Evolutionary conservation across 768 basidiomycete species (phyloP).

Genomic region (Grammothele lineata): DNA sequence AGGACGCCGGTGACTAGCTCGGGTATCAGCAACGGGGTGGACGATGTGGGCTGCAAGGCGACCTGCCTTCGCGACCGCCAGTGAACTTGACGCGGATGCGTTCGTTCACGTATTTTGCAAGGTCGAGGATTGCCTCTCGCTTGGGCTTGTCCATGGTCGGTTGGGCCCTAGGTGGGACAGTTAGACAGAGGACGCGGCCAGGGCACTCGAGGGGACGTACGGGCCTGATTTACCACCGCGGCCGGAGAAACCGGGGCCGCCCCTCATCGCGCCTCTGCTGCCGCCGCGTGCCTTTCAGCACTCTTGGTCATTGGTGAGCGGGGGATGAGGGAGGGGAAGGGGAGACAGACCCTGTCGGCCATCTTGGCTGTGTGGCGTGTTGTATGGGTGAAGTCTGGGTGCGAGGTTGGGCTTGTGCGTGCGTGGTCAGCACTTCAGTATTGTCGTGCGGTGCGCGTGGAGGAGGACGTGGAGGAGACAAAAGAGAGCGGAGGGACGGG

Average conservation of each 20-base stretch:
- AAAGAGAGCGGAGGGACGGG: too few species aligned
- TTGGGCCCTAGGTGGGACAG: conserved; percentile 40
- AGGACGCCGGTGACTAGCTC: conserved; percentile 78
- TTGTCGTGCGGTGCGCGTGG: too few species aligned
- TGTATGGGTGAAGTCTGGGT: neutral
- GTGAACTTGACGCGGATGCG: conserved; percentile 94
- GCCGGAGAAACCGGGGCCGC: conserved; percentile 33
- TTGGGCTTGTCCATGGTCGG: conserved; percentile 71
- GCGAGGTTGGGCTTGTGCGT: neutral
- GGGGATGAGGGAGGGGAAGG: conserved; percentile 6
- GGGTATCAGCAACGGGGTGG: neutral
- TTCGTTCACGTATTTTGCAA: conserved; percentile 91
- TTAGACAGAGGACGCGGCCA: neutral
- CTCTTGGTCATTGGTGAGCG: conserved; percentile 14
- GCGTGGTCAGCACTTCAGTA: too few species aligned
- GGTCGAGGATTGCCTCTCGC: conserved; percentile 92
- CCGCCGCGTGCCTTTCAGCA: conserved; percentile 54
- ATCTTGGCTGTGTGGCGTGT: conserved; percentile 23
- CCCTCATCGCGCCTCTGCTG: conserved; percentile 42
- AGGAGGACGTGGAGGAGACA: neutral
- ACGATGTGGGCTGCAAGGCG: too few species aligned
- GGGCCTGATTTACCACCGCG: conserved; percentile 37
- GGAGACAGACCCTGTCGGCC: conserved; percentile 57
- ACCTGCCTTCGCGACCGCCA: conserved; percentile 89
- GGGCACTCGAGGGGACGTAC: conserved; percentile 9